phyloP scores from a whole-genome alignment of 305 asterid species.

The Caryopteris hybrid region DNA sequence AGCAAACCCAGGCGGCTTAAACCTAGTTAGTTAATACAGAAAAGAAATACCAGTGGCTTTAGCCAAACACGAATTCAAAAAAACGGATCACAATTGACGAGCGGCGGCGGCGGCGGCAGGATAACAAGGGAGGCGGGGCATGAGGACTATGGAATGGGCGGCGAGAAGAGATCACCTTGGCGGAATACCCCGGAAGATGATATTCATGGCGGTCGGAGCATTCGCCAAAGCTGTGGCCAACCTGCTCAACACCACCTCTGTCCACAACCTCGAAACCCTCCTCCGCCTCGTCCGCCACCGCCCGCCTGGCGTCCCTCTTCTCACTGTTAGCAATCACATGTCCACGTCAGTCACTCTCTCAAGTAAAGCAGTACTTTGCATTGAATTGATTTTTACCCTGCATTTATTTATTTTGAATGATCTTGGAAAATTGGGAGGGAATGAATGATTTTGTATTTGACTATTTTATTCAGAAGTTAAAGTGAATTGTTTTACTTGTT shows the following conservation, averaged over 20 bases:
- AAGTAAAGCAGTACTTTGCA: slow-evolving; percentile 22
- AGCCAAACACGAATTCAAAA: neutral
- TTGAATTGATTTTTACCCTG: neutral
- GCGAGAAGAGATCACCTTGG: slow-evolving; percentile 68
- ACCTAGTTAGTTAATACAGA: neutral
- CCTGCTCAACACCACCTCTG: slow-evolving; percentile 73
- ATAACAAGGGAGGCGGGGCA: slow-evolving; percentile 21
- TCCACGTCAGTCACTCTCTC: slow-evolving; percentile 79
- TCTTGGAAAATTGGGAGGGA: neutral
- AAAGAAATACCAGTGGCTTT: neutral
- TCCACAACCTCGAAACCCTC: slow-evolving; percentile 76
- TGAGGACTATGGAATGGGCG: slow-evolving; percentile 93
- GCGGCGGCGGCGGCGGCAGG: neutral
- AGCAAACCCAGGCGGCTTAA: neutral
- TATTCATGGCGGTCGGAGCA: slow-evolving; percentile 68
- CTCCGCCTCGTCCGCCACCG: slow-evolving; percentile 74
- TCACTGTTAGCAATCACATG: slow-evolving; percentile 98
- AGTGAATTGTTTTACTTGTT: neutral
- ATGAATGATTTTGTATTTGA: neutral
- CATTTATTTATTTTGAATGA: neutral
- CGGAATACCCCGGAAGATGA: slow-evolving; percentile 80
- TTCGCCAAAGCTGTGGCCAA: slow-evolving; percentile 78
- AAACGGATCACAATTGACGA: neutral
- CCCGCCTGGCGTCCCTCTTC: slow-evolving; percentile 79
- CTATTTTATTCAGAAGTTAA: neutral